Evolutionary conservation across 192 early-diverging fungal genomes (phyloP).

Genomic region (Rhizophagus clarus): DNA sequence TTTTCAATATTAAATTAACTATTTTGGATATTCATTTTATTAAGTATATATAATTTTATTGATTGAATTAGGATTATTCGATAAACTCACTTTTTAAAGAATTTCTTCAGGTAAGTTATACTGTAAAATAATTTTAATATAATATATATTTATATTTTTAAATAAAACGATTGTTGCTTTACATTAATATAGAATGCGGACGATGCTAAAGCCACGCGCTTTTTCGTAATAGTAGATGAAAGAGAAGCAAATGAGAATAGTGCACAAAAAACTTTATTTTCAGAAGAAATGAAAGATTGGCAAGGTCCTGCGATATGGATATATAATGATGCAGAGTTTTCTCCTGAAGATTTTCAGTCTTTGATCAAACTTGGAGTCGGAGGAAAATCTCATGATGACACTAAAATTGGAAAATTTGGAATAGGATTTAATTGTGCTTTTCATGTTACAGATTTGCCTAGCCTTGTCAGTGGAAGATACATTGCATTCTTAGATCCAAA

Average conservation of each 20-base stretch:
- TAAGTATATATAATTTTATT: not conserved
- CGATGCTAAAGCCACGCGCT: constrained; percentile 27
- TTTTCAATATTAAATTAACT: not conserved
- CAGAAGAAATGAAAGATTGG: constrained; percentile 22
- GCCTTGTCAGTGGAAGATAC: constrained; percentile 27
- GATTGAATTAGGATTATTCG: not conserved
- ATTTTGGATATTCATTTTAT: not conserved
- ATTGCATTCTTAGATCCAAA: constrained; percentile 35
- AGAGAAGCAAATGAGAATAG: not conserved
- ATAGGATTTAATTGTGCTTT: constrained; percentile 27
- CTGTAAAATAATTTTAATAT: not conserved
- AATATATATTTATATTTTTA: not conserved
- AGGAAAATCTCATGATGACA: not conserved
- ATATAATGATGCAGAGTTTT: constrained; percentile 33
- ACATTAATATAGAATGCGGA: constrained; percentile 21
- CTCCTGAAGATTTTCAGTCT: constrained; percentile 13
- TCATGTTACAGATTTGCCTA: constrained; percentile 30
- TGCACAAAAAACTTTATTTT: not conserved
- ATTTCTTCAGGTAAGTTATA: not conserved
- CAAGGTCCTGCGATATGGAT: constrained; percentile 36
- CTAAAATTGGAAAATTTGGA: not conserved
- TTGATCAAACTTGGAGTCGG: constrained; percentile 31
- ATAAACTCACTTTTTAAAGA: not conserved
- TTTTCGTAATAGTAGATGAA: constrained; percentile 21
- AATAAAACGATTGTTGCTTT: not conserved